Conservation (phyloP, 192 early-diverging fungal species). For the Gigaspora rosea region DNA sequence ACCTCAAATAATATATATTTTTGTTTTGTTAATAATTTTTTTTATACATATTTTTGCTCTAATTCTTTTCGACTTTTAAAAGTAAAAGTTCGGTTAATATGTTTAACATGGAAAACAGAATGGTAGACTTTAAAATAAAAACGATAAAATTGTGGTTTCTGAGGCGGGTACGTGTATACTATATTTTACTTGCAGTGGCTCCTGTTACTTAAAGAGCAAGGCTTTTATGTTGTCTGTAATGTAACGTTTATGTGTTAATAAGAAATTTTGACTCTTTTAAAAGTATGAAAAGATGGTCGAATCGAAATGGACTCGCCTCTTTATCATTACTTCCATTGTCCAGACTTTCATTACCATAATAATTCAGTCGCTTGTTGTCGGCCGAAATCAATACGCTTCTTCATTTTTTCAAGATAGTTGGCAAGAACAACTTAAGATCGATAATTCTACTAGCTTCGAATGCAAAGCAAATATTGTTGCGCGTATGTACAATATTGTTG, state of each 20-base stretch:
- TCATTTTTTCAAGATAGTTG: neutral
- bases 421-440: too few relatives aligned
- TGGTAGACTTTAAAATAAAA: neutral
- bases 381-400: neutral
- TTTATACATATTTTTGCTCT: too few relatives aligned
- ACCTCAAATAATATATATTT: too few relatives aligned
- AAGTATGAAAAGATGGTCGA: neutral
- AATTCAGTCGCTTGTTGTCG: neutral
- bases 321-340: conserved; percentile 7
- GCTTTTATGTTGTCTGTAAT: neutral
- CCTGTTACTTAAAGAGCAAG: neutral
- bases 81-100: too few relatives aligned
- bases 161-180: neutral
- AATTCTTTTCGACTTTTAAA: too few relatives aligned
- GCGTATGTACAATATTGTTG: conserved; percentile 5
- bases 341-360: conserved; percentile 4
- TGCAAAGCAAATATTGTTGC: neutral
- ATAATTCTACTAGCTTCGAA: too few relatives aligned
- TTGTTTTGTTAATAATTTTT: too few relatives aligned
- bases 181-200: neutral
- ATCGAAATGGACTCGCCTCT: conserved; percentile 19
- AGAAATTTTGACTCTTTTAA: neutral
- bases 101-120: too few relatives aligned
- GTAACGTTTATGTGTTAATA: neutral
- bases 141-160: neutral